A percentile compares a stretch with the other conserved stretches of the same genome.
phyloP scores from a whole-genome alignment of 108 stramenopile genomes.

The Cyclotella distinguenda region DNA sequence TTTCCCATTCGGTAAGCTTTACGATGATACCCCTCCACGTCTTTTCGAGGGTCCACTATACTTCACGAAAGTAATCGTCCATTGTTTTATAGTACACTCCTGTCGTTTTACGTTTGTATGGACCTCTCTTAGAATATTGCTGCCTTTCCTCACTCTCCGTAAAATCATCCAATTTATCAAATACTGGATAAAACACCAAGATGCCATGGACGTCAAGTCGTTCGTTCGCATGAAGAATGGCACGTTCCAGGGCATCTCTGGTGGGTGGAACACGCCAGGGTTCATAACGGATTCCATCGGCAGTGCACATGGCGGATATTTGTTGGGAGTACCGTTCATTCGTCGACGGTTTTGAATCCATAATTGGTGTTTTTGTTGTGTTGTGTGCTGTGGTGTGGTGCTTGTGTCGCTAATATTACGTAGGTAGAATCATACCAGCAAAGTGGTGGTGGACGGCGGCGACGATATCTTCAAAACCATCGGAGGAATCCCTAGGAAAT shows the following conservation, averaged over 20 bases:
- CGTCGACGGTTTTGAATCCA: neutral
- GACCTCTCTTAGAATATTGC: conserved; percentile 24
- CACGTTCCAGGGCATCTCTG: conserved; percentile 51
- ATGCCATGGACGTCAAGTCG: conserved; percentile 86
- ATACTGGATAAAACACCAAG: conserved; percentile 94
- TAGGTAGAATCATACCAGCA: too few relatives aligned
- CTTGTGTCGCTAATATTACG: too few relatives aligned
- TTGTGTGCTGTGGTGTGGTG: neutral
- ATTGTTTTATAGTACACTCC: conserved; percentile 79
- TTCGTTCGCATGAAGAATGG: conserved; percentile 55
- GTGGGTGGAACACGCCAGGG: conserved; percentile 53
- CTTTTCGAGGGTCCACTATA: conserved; percentile 71
- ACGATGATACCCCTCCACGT: conserved; percentile 89
- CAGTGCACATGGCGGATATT: conserved; percentile 66
- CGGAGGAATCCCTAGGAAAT: too few relatives aligned
- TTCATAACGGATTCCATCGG: conserved; percentile 87
- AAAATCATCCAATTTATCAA: conserved; percentile 44
- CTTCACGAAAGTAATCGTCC: conserved; percentile 93
- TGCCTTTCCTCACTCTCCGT: conserved; percentile 1
- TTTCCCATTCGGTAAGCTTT: conserved; percentile 20
- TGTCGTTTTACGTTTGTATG: conserved; percentile 53
- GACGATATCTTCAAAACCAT: too few relatives aligned
- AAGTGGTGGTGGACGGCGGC: too few relatives aligned
- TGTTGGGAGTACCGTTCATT: conserved; percentile 78
- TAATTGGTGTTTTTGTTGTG: neutral